Percentiles rank a stretch among this genome's conserved stretches.
These are phyloP conservation scores for Myochromella boudieri DNA, from an alignment of 768 basidiomycete species.

Conservation along the genomic window DNA sequence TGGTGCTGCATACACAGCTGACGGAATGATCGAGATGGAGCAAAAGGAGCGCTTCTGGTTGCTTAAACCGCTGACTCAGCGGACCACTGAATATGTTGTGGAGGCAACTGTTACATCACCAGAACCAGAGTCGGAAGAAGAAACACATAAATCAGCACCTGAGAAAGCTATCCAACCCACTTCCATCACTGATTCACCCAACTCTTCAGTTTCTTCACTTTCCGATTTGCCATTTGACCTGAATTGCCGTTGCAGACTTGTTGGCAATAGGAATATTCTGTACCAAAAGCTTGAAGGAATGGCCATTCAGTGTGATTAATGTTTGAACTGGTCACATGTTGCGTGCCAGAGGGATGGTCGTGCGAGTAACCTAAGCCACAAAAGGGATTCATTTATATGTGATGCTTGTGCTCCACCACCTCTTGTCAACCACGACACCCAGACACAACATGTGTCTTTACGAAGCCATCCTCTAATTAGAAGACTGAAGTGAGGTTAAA, in stretches of 20 bases:
- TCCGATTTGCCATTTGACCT: not conserved
- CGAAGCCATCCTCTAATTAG: not conserved
- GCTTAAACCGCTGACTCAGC: conserved; percentile 3
- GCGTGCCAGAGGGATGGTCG: conserved; percentile 25
- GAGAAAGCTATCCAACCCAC: no score
- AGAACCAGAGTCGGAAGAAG: not conserved
- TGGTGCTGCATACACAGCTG: not conserved
- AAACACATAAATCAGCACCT: no score
- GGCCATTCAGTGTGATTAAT: conserved; percentile 21
- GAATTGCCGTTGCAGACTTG: not conserved
- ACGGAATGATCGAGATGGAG: conserved; percentile 2
- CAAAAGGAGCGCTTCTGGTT: conserved; percentile 13
- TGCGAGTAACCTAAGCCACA: conserved; percentile 14
- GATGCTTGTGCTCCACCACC: conserved; percentile 12
- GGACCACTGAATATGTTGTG: conserved; percentile 16
- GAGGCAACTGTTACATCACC: not conserved
- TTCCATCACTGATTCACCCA: not conserved
- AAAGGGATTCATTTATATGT: conserved; percentile 15
- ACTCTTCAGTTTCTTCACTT: not conserved
- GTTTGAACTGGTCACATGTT: conserved; percentile 23
- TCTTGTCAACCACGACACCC: not conserved
- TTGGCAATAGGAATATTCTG: not conserved
- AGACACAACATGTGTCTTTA: not conserved
- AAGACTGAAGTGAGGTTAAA: not conserved
- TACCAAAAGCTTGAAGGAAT: conserved; percentile 10